Conservation (phyloP, 2,329 filamentous ascomycete genomes). For the Ampelomyces quisqualis region DNA sequence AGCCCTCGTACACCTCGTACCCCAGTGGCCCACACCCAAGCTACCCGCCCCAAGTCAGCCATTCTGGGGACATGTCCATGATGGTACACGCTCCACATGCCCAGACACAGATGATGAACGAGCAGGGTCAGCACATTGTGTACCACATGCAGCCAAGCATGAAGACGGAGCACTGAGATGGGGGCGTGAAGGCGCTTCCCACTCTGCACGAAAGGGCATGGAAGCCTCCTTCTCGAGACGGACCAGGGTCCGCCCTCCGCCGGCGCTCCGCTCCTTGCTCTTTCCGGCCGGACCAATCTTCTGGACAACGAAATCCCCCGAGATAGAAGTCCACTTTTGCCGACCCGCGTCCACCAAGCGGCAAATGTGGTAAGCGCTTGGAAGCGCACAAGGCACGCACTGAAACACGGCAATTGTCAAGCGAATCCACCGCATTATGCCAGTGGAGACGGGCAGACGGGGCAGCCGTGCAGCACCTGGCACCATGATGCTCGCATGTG, state of each 20-base stretch:
- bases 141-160: slow-evolving; percentile 45
- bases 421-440: background rate
- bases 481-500: too few relatives aligned
- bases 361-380: background rate
- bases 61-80: slow-evolving; percentile 42
- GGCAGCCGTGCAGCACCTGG: too few relatives aligned
- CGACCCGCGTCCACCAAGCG: background rate
- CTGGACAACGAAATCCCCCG: background rate
- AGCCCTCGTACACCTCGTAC: slow-evolving; percentile 33
- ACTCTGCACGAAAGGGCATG: slow-evolving; percentile 3
- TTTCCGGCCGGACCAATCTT: background rate
- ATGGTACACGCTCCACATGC: slow-evolving; percentile 39
- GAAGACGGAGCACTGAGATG: slow-evolving; percentile 43
- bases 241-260: background rate
- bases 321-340: slow-evolving; percentile 1
- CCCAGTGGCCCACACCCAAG: slow-evolving; percentile 30
- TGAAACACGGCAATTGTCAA: slow-evolving; percentile 1
- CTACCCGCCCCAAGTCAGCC: slow-evolving; percentile 39
- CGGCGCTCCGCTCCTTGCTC: background rate
- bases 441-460: background rate
- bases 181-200: too few relatives aligned
- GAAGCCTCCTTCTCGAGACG: background rate
- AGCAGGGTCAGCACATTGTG: slow-evolving; percentile 44
- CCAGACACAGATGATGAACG: slow-evolving; percentile 43
- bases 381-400: background rate